Conservation (phyloP, 2,329 filamentous ascomycete genomes). For the Trichothecium sympodiale region DNA sequence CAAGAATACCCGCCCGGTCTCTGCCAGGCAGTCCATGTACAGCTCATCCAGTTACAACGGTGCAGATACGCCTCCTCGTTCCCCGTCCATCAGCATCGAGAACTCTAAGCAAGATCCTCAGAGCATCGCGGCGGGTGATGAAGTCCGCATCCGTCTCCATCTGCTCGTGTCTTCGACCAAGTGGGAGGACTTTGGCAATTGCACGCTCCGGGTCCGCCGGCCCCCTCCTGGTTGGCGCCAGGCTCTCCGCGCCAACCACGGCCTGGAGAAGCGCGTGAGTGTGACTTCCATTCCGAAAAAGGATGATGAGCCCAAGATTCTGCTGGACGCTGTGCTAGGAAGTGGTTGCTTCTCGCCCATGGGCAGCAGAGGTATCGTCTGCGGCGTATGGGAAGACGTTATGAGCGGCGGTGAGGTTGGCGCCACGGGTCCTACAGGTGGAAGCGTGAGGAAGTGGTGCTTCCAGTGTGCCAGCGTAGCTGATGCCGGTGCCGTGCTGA, state of each 20-base stretch:
- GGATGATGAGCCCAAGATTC: constrained; percentile 44
- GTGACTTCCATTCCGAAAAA: constrained; percentile 61
- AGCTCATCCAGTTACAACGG: constrained; percentile 42
- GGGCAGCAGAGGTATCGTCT: constrained; percentile 75
- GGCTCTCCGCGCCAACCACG: constrained; percentile 48
- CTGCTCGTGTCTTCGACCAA: constrained; percentile 63
- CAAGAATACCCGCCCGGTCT: constrained; percentile 37
- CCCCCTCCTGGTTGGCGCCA: constrained; percentile 53
- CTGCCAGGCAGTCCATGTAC: constrained; percentile 49
- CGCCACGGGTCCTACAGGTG: constrained; percentile 37
- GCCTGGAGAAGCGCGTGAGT: constrained; percentile 75
- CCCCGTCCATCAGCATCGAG: constrained; percentile 45
- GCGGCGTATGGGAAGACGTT: constrained; percentile 76
- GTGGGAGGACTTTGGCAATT: constrained; percentile 88
- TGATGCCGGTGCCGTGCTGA: constrained; percentile 45
- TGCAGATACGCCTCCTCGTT: constrained; percentile 33
- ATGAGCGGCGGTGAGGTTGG: constrained; percentile 48
- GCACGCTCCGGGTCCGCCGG: constrained; percentile 68
- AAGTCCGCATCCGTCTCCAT: constrained; percentile 80
- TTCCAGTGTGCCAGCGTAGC: constrained; percentile 45
- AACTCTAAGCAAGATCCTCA: constrained; percentile 41
- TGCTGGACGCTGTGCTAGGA: constrained; percentile 76
- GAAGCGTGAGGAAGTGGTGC: constrained; percentile 52
- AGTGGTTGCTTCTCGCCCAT: constrained; percentile 78
- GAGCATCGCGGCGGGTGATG: constrained; percentile 51